Percentiles rank a stretch among this genome's conserved stretches.
Conservation (phyloP, 441 rosid species). For the Pelargonium hybrid region DNA sequence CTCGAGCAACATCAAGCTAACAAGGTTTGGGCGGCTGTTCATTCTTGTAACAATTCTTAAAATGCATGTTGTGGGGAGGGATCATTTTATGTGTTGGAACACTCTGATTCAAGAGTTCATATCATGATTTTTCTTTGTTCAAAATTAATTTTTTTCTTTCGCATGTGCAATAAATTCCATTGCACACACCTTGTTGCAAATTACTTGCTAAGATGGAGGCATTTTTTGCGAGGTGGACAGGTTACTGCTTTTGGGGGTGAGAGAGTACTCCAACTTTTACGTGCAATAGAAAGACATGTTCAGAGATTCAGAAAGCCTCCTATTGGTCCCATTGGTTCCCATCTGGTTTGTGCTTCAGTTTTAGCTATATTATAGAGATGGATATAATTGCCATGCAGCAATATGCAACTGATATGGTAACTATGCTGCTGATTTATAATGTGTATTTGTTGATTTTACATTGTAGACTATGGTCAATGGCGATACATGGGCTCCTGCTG, state of each 20-base stretch:
- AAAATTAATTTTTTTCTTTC: not conserved
- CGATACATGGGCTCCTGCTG: conserved; percentile 81
- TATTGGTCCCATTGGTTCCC: conserved; percentile 95
- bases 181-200: conserved; percentile 3
- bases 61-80: not conserved
- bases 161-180: conserved; percentile 6
- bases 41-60: conserved; percentile 14
- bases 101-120: not conserved
- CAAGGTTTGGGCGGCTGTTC: conserved; percentile 46
- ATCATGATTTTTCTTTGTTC: not conserved
- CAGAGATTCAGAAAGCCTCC: conserved; percentile 60
- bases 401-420: not conserved
- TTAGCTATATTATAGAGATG: not conserved
- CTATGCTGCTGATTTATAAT: conserved; percentile 4
- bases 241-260: conserved; percentile 98
- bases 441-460: conserved; percentile 12
- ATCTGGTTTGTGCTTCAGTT: conserved; percentile 49
- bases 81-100: conserved; percentile 4
- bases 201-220: not conserved
- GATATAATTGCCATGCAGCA: not conserved
- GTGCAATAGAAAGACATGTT: conserved; percentile 57
- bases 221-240: conserved; percentile 25
- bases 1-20: conserved; percentile 51
- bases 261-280: conserved; percentile 68
- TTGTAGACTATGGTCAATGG: conserved; percentile 67